These are phyloP conservation scores for Dittrichia graveolens DNA, from an alignment of 129 eudicot species.

Conservation along the genomic window DNA sequence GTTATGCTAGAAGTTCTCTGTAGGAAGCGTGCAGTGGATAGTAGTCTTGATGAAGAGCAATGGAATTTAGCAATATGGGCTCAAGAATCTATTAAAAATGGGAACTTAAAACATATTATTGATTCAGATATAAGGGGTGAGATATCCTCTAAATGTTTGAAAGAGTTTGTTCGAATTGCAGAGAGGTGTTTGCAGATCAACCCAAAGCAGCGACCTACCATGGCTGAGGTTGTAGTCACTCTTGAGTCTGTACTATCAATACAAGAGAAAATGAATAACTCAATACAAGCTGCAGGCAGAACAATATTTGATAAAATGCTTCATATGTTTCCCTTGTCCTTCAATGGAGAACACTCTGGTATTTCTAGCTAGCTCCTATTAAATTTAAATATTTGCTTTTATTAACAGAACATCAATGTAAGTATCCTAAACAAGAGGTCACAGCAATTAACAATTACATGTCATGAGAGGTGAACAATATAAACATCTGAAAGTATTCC, in stretches of 20 bases:
- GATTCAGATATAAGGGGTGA: conserved; percentile 27
- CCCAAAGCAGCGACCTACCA: conserved; percentile 41
- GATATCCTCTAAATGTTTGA: conserved; percentile 32
- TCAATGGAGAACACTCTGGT: neutral
- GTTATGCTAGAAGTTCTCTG: conserved; percentile 44
- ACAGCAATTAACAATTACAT: too few species aligned
- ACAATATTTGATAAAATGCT: conserved; percentile 24
- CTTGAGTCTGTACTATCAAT: conserved; percentile 32
- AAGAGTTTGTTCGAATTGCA: conserved; percentile 24
- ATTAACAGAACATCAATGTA: too few species aligned
- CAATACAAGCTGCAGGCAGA: neutral
- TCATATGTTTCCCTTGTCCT: neutral
- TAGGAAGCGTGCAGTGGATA: conserved; percentile 44
- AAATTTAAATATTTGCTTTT: neutral
- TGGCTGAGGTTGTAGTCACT: conserved; percentile 46
- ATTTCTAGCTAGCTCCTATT: neutral
- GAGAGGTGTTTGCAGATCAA: conserved; percentile 35
- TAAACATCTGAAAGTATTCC: too few species aligned
- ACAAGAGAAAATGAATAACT: conserved; percentile 18
- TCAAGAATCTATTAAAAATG: conserved; percentile 34
- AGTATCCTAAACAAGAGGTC: too few species aligned
- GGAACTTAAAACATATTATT: conserved; percentile 28
- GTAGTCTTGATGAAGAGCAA: conserved; percentile 33
- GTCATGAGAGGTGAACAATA: too few species aligned
- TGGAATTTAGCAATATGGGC: conserved; percentile 29